phyloP scores from a whole-genome alignment of 2,329 filamentous ascomycete genomes.

The Uncinocarpus reesii region DNA sequence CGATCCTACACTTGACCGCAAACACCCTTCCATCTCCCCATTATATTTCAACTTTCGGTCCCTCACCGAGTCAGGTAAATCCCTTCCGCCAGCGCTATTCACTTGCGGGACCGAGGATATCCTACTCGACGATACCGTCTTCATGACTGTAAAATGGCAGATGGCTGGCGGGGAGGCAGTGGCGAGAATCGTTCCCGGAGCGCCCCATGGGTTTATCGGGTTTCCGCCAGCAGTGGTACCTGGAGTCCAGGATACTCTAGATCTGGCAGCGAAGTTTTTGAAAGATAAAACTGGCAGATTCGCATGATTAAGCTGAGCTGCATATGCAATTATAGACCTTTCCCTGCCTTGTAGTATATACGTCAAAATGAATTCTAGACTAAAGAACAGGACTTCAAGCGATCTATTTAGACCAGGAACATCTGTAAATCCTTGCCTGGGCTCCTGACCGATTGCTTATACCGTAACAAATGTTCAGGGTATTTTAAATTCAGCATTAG shows the following conservation, averaged over 20 bases:
- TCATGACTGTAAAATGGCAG: constrained; percentile 47
- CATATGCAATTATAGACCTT: too few species aligned
- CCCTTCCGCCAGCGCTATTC: constrained; percentile 46
- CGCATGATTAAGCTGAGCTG: too few species aligned
- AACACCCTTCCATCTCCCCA: constrained; percentile 40
- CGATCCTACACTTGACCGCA: constrained; percentile 31
- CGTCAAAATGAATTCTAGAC: too few species aligned
- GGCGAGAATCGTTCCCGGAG: constrained; percentile 46
- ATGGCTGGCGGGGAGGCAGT: constrained; percentile 43
- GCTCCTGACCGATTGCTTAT: too few species aligned
- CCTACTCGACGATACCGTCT: constrained; percentile 43
- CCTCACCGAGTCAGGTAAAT: constrained; percentile 21
- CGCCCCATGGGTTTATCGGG: constrained; percentile 44
- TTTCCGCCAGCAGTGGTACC: constrained; percentile 19
- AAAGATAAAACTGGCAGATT: constrained; percentile 4
- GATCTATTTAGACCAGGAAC: too few species aligned
- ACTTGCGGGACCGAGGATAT: constrained; percentile 46
- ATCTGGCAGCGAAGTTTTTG: neutral
- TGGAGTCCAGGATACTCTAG: neutral
- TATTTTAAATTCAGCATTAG: too few species aligned
- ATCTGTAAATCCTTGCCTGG: too few species aligned
- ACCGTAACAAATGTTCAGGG: too few species aligned
- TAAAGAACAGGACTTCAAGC: too few species aligned
- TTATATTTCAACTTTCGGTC: constrained; percentile 40
- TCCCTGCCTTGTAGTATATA: too few species aligned